Percentiles rank a stretch among this genome's conserved stretches.
Conservation (phyloP, 2,329 filamentous ascomycete species). For the Colletotrichum phormii region DNA sequence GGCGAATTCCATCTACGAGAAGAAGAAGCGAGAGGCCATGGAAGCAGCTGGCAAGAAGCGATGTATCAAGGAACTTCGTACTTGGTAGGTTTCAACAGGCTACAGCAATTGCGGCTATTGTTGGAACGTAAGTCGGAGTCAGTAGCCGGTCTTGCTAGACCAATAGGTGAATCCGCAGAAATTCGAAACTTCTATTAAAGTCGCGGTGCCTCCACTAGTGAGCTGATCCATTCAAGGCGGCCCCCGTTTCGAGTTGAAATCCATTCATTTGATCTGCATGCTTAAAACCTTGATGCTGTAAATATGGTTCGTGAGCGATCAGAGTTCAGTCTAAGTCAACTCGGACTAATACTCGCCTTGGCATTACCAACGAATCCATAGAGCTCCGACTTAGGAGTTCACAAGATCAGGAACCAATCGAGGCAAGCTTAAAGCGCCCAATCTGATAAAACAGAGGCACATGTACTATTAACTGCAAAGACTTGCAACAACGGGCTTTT, state of each 20-base stretch:
- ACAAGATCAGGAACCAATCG: neutral
- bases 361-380: neutral
- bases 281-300: neutral
- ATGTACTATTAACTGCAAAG: neutral
- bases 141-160: neutral
- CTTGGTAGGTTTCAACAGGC: neutral
- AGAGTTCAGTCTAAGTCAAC: neutral
- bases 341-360: neutral
- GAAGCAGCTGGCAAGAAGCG: neutral
- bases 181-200: neutral
- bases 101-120: neutral
- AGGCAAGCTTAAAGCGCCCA: too few species aligned
- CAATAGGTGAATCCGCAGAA: neutral
- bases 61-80: neutral
- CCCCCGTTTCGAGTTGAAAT: neutral
- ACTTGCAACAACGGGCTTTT: neutral
- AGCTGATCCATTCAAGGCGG: neutral
- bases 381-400: neutral
- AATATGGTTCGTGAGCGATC: neutral
- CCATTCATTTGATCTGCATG: neutral
- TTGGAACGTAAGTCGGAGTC: neutral
- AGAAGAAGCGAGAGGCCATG: constrained; percentile 10
- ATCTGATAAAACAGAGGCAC: neutral
- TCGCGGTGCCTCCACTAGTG: neutral
- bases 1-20: neutral